A percentile compares a stretch with the other conserved stretches of the same genome.
Conservation (phyloP, 257 asterid species). For the Plantago major region DNA sequence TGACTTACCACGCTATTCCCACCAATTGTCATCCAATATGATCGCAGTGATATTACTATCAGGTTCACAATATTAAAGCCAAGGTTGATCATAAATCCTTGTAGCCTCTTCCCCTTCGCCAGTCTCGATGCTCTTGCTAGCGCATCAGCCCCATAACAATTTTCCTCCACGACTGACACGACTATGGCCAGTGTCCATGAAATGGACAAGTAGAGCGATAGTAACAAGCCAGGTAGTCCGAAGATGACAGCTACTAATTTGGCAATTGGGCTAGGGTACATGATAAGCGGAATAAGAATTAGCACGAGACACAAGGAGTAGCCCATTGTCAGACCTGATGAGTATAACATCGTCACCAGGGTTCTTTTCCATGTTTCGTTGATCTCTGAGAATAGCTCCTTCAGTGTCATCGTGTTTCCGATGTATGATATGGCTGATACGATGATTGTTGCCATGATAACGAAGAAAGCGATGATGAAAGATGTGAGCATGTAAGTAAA, state of each 20-base stretch:
- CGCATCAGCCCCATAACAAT: slow-evolving; percentile 36
- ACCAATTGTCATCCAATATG: slow-evolving; percentile 16
- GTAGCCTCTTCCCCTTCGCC: slow-evolving; percentile 30
- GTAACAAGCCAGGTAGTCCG: slow-evolving; percentile 6
- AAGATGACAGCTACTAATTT: background rate
- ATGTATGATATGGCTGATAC: slow-evolving; percentile 3
- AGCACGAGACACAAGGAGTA: slow-evolving; percentile 15
- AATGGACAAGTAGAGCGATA: slow-evolving; percentile 19
- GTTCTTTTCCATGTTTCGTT: background rate
- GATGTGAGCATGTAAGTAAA: background rate
- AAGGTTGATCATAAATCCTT: slow-evolving; percentile 33
- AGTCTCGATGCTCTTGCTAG: background rate
- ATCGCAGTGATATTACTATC: slow-evolving; percentile 3
- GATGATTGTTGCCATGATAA: background rate
- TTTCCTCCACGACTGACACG: slow-evolving; percentile 38
- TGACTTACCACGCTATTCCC: slow-evolving; percentile 7
- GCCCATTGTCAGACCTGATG: slow-evolving; percentile 24
- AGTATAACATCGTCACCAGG: slow-evolving; percentile 13
- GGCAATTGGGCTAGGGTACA: background rate
- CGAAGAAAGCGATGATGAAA: background rate
- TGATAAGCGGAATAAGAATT: background rate
- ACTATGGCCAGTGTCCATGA: slow-evolving; percentile 26
- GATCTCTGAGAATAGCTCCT: background rate
- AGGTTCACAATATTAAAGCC: slow-evolving; percentile 9
- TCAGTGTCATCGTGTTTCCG: background rate